Percentiles rank a stretch among this genome's conserved stretches.
Evolutionary conservation across 2,329 filamentous ascomycete genomes (phyloP).

Genomic region (Aspergillus sp.): DNA sequence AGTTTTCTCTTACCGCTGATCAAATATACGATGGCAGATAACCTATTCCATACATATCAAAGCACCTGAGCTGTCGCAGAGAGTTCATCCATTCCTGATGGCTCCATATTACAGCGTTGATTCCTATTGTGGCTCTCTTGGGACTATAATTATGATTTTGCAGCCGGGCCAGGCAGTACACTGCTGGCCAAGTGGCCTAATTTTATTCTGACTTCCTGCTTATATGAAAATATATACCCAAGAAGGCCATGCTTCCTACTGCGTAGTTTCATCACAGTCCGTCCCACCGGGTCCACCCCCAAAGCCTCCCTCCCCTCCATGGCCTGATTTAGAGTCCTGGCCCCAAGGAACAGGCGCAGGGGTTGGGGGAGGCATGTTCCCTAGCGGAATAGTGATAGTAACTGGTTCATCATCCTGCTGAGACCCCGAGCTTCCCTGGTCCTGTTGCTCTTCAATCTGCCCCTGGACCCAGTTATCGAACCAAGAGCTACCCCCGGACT

Average conservation of each 20-base stretch:
- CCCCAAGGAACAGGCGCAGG: background rate
- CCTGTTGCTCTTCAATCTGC: background rate
- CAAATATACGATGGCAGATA: constrained; percentile 30
- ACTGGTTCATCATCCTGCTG: background rate
- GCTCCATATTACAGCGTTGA: too few species aligned
- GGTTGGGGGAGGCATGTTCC: background rate
- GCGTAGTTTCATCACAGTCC: background rate
- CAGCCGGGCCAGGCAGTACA: too few species aligned
- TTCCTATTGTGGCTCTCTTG: background rate
- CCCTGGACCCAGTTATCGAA: background rate
- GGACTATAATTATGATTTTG: too few species aligned
- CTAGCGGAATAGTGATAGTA: background rate
- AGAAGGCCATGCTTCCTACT: background rate
- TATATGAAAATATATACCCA: background rate
- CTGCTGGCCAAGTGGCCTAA: background rate
- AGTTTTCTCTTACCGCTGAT: constrained; percentile 22
- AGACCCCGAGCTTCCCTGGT: background rate
- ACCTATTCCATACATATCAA: background rate
- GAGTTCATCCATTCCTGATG: too few species aligned
- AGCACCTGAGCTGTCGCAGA: background rate
- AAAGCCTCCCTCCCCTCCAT: background rate
- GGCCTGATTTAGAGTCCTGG: too few species aligned
- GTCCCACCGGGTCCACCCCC: background rate
- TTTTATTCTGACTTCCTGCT: background rate
- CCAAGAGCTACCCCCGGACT: background rate